Conservation (phyloP, 805 yeast species). For the Starmerella etchellsii region DNA sequence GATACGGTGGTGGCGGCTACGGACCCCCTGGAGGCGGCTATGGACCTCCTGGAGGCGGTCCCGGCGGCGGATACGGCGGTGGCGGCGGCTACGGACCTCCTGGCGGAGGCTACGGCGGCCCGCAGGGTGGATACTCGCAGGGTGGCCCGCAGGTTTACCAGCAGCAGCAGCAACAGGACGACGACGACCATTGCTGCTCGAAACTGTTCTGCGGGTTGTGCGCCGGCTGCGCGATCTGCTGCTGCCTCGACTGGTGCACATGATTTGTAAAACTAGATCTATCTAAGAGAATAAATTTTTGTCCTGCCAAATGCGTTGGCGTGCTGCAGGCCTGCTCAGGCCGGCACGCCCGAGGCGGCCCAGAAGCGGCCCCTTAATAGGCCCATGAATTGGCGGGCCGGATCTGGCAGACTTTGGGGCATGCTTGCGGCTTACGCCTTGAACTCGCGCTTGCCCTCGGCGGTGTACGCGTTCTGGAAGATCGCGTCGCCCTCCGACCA, state of each 20-base stretch:
- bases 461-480: slow-evolving; percentile 34
- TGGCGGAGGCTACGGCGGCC: slow-evolving; percentile 5
- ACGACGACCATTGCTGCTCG: slow-evolving; percentile 15
- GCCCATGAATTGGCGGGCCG: too few species aligned
- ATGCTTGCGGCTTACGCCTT: slow-evolving; percentile 12
- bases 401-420: too few species aligned
- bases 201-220: slow-evolving; percentile 28
- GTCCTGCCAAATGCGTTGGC: background rate
- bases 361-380: too few species aligned
- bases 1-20: background rate
- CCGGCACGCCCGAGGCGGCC: too few species aligned
- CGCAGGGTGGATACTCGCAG: slow-evolving; percentile 1
- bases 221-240: slow-evolving; percentile 27
- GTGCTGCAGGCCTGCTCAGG: too few species aligned
- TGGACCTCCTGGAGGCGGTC: background rate
- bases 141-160: background rate
- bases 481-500: slow-evolving; percentile 97
- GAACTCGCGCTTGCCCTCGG: slow-evolving; percentile 13
- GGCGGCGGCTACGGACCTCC: background rate
- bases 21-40: background rate
- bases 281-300: background rate
- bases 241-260: slow-evolving; percentile 24
- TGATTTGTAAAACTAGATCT: slow-evolving; percentile 1
- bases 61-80: slow-evolving; percentile 5
- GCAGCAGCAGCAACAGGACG: background rate